Conservation (phyloP, 2,329 filamentous ascomycete species). For the Blastomyces percursus region DNA sequence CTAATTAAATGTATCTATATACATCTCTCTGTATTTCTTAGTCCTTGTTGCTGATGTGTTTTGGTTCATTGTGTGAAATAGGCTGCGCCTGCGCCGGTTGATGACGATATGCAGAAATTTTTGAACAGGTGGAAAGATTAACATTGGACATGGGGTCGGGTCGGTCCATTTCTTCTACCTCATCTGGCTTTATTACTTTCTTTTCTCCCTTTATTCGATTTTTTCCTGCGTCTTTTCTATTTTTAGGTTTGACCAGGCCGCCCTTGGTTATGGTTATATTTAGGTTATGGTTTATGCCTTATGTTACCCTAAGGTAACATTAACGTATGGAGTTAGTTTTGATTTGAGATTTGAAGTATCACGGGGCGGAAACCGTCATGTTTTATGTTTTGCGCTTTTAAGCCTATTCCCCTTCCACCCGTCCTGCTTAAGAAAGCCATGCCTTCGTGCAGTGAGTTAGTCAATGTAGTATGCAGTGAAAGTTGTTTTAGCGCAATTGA, state of each 20-base stretch:
- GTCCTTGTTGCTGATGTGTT: neutral
- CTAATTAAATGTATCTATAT: neutral
- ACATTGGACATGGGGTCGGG: constrained; percentile 1
- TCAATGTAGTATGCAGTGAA: neutral
- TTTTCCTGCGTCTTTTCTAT: neutral
- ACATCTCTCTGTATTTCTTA: neutral
- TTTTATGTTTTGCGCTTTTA: neutral
- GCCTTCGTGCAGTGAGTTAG: neutral
- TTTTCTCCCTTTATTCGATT: neutral
- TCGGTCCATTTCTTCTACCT: neutral
- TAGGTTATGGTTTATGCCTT: neutral
- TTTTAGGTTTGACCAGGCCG: neutral
- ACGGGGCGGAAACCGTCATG: neutral
- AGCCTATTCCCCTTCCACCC: neutral
- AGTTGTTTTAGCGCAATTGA: neutral
- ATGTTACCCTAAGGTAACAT: neutral
- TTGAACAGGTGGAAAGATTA: constrained; percentile 51
- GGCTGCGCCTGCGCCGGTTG: constrained; percentile 45
- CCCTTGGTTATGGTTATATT: neutral
- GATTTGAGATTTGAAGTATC: neutral
- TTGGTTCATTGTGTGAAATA: constrained; percentile 21
- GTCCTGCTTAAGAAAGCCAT: neutral
- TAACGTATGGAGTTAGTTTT: neutral
- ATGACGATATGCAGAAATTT: constrained; percentile 47
- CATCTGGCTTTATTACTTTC: too few relatives aligned